A percentile compares a stretch with the other conserved stretches of the same genome.
Conservation (phyloP, 1,139 yeast species). For the Yamadazyma diospyri region DNA sequence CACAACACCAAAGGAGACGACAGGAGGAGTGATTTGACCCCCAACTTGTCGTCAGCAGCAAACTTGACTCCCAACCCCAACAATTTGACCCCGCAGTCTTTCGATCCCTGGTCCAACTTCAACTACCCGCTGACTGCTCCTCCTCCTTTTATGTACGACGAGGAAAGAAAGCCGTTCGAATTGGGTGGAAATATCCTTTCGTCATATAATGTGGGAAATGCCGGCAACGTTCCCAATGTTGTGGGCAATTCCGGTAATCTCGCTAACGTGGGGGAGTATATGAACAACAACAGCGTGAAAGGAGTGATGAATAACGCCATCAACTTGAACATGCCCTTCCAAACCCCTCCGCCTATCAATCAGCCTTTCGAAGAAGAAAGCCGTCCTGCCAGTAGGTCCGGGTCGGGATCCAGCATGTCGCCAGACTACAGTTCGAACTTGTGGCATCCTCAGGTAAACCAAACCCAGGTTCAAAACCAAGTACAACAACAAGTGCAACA, state of each 20-base stretch:
- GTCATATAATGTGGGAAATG: neutral
- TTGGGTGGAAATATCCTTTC: conserved; percentile 1
- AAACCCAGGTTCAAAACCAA: conserved; percentile 13
- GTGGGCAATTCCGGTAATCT: neutral
- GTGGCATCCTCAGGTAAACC: conserved; percentile 16
- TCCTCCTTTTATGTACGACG: conserved; percentile 23
- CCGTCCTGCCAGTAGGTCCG: conserved; percentile 6
- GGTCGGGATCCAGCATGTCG: conserved; percentile 7
- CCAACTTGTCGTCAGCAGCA: conserved; percentile 1
- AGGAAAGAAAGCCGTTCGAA: conserved; percentile 5
- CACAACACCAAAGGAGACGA: neutral
- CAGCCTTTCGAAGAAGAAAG: conserved; percentile 9
- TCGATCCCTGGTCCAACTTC: conserved; percentile 19
- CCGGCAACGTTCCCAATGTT: neutral
- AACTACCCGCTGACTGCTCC: conserved; percentile 33
- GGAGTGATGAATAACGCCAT: neutral
- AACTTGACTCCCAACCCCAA: conserved; percentile 10
- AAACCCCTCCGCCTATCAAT: conserved; percentile 24
- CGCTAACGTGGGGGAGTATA: neutral
- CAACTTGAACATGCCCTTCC: conserved; percentile 19
- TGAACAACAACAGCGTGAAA: neutral
- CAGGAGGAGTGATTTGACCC: neutral
- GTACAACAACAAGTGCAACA: conserved; percentile 15
- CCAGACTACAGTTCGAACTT: conserved; percentile 8
- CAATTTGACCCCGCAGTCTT: conserved; percentile 7